phyloP scores from a whole-genome alignment of 345 rosid species.

The Cardamine occulta region DNA sequence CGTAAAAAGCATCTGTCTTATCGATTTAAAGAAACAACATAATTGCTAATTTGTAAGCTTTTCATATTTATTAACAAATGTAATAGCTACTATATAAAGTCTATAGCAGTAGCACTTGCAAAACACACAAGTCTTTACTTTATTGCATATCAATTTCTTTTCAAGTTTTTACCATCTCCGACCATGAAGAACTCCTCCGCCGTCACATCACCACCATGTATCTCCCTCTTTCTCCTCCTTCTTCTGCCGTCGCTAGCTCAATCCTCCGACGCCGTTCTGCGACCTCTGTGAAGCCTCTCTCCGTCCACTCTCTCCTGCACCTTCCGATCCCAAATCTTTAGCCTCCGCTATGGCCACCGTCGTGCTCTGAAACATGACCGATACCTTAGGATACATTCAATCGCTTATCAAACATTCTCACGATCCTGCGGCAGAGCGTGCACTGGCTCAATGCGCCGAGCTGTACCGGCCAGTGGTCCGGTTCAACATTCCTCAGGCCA shows the following conservation, averaged over 20 bases:
- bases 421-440: constrained; percentile 64
- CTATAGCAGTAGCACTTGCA: constrained; percentile 7
- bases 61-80: constrained; percentile 18
- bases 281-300: constrained; percentile 64
- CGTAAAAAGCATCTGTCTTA: constrained; percentile 23
- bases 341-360: constrained; percentile 54
- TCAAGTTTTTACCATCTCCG: constrained; percentile 4
- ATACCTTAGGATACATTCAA: constrained; percentile 58
- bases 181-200: constrained; percentile 37
- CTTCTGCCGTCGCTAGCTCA: constrained; percentile 29
- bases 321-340: constrained; percentile 48
- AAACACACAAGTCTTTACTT: constrained; percentile 1
- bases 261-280: constrained; percentile 57
- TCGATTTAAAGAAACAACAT: neutral
- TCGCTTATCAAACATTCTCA: constrained; percentile 46
- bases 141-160: neutral
- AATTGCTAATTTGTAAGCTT: constrained; percentile 12
- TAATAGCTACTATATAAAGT: constrained; percentile 31
- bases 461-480: constrained; percentile 80
- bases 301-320: constrained; percentile 44
- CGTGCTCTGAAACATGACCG: constrained; percentile 59
- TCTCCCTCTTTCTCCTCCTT: constrained; percentile 30
- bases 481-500: constrained; percentile 88
- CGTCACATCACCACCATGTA: constrained; percentile 23
- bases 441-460: constrained; percentile 78